These are phyloP conservation scores for Yarrowia alimentaria DNA, from an alignment of 805 yeast genomes.

Conservation along the genomic window DNA sequence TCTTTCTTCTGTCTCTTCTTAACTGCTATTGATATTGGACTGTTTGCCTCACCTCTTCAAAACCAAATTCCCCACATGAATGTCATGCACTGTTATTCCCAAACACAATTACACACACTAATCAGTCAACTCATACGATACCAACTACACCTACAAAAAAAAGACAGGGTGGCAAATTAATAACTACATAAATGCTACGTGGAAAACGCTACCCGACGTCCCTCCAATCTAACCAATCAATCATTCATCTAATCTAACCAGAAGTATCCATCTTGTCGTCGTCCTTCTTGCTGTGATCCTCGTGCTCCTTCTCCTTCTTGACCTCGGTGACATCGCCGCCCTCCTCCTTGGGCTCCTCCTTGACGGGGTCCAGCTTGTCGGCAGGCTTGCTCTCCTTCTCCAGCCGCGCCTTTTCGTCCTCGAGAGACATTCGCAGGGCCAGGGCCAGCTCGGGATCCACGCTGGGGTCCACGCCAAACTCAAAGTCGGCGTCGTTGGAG, in stretches of 20 bases:
- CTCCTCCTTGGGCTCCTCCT: slow-evolving; percentile 65
- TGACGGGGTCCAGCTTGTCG: slow-evolving; percentile 87
- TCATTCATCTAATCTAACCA: not conserved
- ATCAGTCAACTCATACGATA: no score
- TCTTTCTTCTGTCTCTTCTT: no score
- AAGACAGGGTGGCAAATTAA: no score
- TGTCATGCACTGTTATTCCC: no score
- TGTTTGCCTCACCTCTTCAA: no score
- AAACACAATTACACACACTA: no score
- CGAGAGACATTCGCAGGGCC: slow-evolving; percentile 90
- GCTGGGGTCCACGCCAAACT: slow-evolving; percentile 75
- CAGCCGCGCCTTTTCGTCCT: slow-evolving; percentile 91
- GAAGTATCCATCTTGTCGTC: slow-evolving; percentile 33
- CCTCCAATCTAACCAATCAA: not conserved
- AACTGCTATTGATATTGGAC: no score
- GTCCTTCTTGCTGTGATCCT: slow-evolving; percentile 22
- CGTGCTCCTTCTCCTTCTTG: slow-evolving; percentile 35
- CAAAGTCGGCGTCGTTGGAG: slow-evolving; percentile 49
- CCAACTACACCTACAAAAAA: no score
- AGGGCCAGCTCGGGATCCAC: slow-evolving; percentile 97
- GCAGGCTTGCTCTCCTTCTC: slow-evolving; percentile 48
- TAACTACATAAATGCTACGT: no score
- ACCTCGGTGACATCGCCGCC: slow-evolving; percentile 29
- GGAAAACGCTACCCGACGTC: no score
- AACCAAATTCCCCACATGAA: no score